A percentile compares a stretch with the other conserved stretches of the same genome.
Conservation (phyloP, 768 basidiomycete species). For the Amanita subjunquillea region DNA sequence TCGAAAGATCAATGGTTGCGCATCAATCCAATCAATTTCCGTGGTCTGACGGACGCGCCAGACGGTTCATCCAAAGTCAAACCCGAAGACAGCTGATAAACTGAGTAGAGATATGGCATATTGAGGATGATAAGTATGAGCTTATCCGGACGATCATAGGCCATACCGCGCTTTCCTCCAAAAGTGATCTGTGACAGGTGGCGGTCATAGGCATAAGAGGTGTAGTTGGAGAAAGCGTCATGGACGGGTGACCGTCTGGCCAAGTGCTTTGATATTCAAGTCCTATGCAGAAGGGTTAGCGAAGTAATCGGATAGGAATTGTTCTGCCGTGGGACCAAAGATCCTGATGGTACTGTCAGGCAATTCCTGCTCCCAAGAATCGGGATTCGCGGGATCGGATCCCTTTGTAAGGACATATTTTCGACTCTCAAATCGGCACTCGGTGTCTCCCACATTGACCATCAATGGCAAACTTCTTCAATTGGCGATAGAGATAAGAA, state of each 20-base stretch:
- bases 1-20: not conserved
- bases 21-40: not conserved
- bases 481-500: no score
- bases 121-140: not conserved
- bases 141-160: not conserved
- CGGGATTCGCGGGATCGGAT: not conserved
- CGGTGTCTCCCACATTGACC: not conserved
- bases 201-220: not conserved
- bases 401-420: not conserved
- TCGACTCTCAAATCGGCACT: not conserved
- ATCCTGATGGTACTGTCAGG: not conserved
- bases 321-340: not conserved
- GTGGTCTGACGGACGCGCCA: not conserved
- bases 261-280: not conserved
- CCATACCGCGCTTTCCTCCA: not conserved
- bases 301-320: not conserved
- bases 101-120: not conserved
- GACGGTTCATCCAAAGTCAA: not conserved
- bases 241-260: not conserved
- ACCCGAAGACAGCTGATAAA: not conserved
- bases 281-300: not conserved
- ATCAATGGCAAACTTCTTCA: not conserved
- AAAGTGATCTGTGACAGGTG: not conserved
- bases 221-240: not conserved
- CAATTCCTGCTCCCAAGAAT: not conserved